Percentiles rank a stretch among this genome's conserved stretches.
Conservation (phyloP, 495 filamentous ascomycete genomes). For the Penicillium atrosanguineum region DNA sequence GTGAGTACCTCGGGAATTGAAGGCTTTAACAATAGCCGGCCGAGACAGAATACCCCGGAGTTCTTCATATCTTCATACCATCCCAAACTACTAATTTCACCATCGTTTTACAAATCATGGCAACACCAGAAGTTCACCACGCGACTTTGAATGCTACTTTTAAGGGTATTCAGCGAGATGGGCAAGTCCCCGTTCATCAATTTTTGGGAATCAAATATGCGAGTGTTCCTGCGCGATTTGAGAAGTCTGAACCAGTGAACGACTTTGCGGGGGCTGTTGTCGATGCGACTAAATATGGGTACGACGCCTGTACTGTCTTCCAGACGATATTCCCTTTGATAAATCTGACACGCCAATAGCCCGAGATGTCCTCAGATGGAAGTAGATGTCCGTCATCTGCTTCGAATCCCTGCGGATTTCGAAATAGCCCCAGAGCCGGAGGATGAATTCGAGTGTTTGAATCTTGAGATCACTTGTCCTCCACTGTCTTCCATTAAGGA, state of each 20-base stretch:
- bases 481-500: constrained; percentile 10
- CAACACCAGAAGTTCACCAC: constrained; percentile 25
- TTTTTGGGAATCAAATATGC: constrained; percentile 41
- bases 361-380: constrained; percentile 38
- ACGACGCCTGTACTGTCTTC: background rate
- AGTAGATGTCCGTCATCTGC: constrained; percentile 38
- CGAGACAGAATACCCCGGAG: background rate
- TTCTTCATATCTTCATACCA: background rate
- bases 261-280: constrained; percentile 26
- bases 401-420: constrained; percentile 38
- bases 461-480: constrained; percentile 41
- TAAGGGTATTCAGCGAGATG: constrained; percentile 22
- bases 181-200: constrained; percentile 24
- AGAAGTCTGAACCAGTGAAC: constrained; percentile 26
- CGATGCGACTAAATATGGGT: constrained; percentile 38
- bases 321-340: background rate
- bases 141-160: constrained; percentile 30
- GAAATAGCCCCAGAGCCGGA: constrained; percentile 29
- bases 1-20: constrained; percentile 17
- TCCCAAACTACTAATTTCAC: background rate
- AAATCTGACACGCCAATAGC: constrained; percentile 7
- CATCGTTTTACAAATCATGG: constrained; percentile 22
- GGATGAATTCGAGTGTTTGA: constrained; percentile 46
- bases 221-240: constrained; percentile 35
- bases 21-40: constrained; percentile 8